Percentiles rank a stretch among this genome's conserved stretches.
phyloP scores from a whole-genome alignment of 495 filamentous ascomycete genomes.

The Penicillium coprophilum region DNA sequence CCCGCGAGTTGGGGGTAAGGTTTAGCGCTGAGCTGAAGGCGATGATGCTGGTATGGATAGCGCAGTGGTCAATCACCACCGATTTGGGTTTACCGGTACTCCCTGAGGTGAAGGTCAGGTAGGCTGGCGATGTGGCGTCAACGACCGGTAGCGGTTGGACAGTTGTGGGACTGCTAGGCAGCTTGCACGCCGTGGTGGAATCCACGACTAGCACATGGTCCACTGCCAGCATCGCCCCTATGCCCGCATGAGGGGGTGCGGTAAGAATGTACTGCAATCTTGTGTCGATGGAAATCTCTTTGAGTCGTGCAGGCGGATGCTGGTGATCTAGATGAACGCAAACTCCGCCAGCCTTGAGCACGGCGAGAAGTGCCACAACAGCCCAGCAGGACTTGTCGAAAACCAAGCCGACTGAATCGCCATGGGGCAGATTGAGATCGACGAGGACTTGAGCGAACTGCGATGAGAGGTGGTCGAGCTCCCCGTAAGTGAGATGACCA shows the following conservation, averaged over 20 bases:
- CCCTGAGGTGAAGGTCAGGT: constrained; percentile 39
- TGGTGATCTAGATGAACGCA: constrained; percentile 25
- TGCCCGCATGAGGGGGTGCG: constrained; percentile 9
- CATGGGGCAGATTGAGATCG: constrained; percentile 33
- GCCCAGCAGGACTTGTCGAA: constrained; percentile 50
- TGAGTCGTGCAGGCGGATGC: constrained; percentile 29
- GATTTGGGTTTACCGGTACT: constrained; percentile 43
- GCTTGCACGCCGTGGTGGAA: not conserved
- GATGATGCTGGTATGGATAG: constrained; percentile 29
- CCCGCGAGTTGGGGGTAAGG: constrained; percentile 30
- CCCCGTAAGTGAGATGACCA: constrained; percentile 32
- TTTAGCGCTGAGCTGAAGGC: constrained; percentile 18
- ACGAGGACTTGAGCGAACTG: constrained; percentile 34
- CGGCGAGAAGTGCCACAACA: constrained; percentile 30
- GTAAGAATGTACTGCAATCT: constrained; percentile 26
- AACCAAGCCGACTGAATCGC: constrained; percentile 50
- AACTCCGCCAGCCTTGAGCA: constrained; percentile 28
- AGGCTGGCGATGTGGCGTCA: constrained; percentile 4
- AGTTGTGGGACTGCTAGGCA: not conserved
- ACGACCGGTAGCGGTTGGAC: not conserved
- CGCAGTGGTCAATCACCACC: constrained; percentile 44
- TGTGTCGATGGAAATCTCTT: constrained; percentile 30
- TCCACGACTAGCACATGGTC: constrained; percentile 4
- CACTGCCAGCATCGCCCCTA: too few species aligned
- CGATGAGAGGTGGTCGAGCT: constrained; percentile 32